phyloP scores from a whole-genome alignment of 345 rosid species.

The Salix udensis region DNA sequence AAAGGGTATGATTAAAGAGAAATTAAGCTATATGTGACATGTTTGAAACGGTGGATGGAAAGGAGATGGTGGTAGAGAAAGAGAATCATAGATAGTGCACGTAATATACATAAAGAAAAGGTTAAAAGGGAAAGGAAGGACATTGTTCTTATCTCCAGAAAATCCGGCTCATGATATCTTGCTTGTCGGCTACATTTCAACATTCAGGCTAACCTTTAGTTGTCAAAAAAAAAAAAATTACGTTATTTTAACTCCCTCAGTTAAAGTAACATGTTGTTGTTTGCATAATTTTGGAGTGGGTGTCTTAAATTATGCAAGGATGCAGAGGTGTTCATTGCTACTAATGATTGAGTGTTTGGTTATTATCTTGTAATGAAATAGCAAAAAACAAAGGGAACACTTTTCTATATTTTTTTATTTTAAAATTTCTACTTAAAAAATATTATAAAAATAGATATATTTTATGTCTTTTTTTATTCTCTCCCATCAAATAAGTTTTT shows the following conservation, averaged over 20 bases:
- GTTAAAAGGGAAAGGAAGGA: constrained; percentile 2
- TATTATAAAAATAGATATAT: no score
- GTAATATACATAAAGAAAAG: constrained; percentile 21
- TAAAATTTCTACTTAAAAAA: no score
- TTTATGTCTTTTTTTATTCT: no score
- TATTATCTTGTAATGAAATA: no score
- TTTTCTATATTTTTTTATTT: no score
- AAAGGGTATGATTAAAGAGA: not conserved
- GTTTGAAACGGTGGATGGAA: not conserved
- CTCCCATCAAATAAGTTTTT: no score
- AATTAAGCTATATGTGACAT: not conserved
- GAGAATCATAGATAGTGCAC: constrained; percentile 19
- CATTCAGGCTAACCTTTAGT: not conserved
- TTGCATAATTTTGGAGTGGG: not conserved
- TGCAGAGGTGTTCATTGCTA: no score
- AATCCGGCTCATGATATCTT: constrained; percentile 46
- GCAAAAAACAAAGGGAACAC: no score
- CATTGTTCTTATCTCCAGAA: constrained; percentile 19
- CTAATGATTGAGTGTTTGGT: no score
- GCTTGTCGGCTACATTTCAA: constrained; percentile 32
- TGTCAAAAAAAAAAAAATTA: not conserved
- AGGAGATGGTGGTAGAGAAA: not conserved
- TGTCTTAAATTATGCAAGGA: not conserved
- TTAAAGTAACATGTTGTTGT: not conserved
- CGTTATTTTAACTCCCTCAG: not conserved